These are phyloP conservation scores for Neurospora sp. DNA, from an alignment of 495 filamentous ascomycete species.

Conservation along the genomic window DNA sequence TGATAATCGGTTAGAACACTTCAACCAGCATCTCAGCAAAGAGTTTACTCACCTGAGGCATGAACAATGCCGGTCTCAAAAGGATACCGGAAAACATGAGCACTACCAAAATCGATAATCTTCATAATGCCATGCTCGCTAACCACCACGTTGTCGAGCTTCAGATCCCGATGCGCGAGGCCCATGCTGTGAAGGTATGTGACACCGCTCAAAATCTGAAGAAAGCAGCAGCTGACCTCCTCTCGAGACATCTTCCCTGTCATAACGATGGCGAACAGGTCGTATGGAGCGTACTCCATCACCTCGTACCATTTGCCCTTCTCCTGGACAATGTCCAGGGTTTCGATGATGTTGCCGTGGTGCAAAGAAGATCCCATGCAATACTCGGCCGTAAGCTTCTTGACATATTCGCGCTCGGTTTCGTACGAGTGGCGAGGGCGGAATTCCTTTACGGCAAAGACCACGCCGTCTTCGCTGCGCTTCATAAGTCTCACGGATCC, in stretches of 20 bases:
- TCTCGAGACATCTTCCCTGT: slow-evolving; percentile 94
- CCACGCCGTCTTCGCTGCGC: slow-evolving; percentile 75
- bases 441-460: slow-evolving; percentile 98
- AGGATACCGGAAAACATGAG: slow-evolving; percentile 91
- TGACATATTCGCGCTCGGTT: slow-evolving; percentile 86
- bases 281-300: slow-evolving; percentile 98
- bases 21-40: background rate
- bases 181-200: slow-evolving; percentile 97
- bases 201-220: slow-evolving; percentile 94
- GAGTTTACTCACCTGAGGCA: slow-evolving; percentile 60
- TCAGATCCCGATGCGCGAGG: slow-evolving; percentile 89
- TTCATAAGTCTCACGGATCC: slow-evolving; percentile 94
- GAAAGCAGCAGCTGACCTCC: slow-evolving; percentile 80
- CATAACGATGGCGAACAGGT: slow-evolving; percentile 98
- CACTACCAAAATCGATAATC: slow-evolving; percentile 97
- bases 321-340: slow-evolving; percentile 92
- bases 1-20: slow-evolving; percentile 25
- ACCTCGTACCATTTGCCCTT: slow-evolving; percentile 96
- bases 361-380: slow-evolving; percentile 96
- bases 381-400: slow-evolving; percentile 99
- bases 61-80: slow-evolving; percentile 88
- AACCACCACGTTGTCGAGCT: slow-evolving; percentile 96
- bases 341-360: slow-evolving; percentile 98
- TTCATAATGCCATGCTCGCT: slow-evolving; percentile 99
- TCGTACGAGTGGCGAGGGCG: slow-evolving; percentile 88